Conservation (phyloP, 2,329 filamentous ascomycete genomes). For the Neophaeococcomyces aloes region DNA sequence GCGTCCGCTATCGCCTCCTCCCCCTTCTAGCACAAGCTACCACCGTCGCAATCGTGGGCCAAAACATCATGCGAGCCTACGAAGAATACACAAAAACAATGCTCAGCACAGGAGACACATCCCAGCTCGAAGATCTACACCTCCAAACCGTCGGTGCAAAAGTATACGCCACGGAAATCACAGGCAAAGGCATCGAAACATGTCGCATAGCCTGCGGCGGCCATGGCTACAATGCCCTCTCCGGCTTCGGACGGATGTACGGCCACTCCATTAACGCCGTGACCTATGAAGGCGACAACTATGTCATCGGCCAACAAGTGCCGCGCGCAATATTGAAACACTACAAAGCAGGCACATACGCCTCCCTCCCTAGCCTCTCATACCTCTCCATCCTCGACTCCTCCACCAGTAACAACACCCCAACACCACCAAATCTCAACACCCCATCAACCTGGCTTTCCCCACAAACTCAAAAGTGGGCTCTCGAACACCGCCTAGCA, state of each 20-base stretch:
- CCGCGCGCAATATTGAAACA: constrained; percentile 21
- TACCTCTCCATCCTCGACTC: constrained; percentile 16
- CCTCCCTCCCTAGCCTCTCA: constrained; percentile 16
- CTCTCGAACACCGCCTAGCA: constrained; percentile 17
- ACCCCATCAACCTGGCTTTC: constrained; percentile 6
- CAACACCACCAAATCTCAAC: background rate
- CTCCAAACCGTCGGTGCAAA: constrained; percentile 21
- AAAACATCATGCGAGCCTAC: constrained; percentile 19
- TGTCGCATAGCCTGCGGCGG: constrained; percentile 19
- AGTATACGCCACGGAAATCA: constrained; percentile 20
- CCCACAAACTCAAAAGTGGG: constrained; percentile 15
- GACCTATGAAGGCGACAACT: constrained; percentile 34
- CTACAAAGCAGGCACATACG: constrained; percentile 19
- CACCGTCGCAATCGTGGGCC: constrained; percentile 18
- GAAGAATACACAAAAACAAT: constrained; percentile 17
- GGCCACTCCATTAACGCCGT: constrained; percentile 11
- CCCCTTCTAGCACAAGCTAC: constrained; percentile 11
- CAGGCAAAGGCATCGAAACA: constrained; percentile 17
- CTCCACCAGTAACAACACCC: background rate
- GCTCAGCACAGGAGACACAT: constrained; percentile 18
- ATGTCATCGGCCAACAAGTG: constrained; percentile 32
- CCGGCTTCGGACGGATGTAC: constrained; percentile 15
- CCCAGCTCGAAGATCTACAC: constrained; percentile 21
- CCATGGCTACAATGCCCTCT: constrained; percentile 13
- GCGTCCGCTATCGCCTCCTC: constrained; percentile 19